Base-by-base conservation (phyloP, 2,329 filamentous ascomycete genomes). In the Claviceps spartinae region DNA sequence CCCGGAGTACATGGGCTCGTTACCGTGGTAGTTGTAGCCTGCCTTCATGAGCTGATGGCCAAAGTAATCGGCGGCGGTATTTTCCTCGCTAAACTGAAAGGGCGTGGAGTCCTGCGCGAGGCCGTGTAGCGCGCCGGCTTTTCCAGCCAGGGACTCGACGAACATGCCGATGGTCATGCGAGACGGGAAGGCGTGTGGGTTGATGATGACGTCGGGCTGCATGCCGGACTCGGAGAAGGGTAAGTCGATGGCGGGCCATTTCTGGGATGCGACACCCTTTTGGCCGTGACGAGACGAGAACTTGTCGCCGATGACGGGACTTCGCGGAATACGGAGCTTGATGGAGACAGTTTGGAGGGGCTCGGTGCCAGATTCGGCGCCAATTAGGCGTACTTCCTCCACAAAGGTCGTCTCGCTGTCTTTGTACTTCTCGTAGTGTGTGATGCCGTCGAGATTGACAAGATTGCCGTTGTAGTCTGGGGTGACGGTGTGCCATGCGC, bases 121-220 rank as follows among this genome's bases (percentile, higher is more conserved):
- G 47, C 93, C 93, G 66, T 98, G 93, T 38, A 98, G 78, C 14
- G 91, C 87, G 47, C 93, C 93, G 9, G 91, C 82, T 72, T 98
- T 98, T 55, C 93, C 93, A 9, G 93, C 93, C 50, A 98, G 78
- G 5, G 90, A 96, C 73, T 98, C 93, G 64, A 98, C 82, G 69
- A 98, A 97, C 88, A 97, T 97, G 64, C 93, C 93, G 65, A 98
- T 98, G 20, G 93, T 98, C 93, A 98, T 98, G 70, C 93, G 90
- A 46, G 91, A 97, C 7, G 93, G 93, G 78, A 98, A 98, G 64
- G 93, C 93, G 77, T 98, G 93, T 42, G 93, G 93, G 72, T 98
- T 98, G 76, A 98, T 98, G 69, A 98, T 98, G 62, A 95, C 78
- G 69, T 98, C 93, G 9, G 93, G 93, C 64, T 96, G 90, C 55